Evolutionary conservation across 208 protist genomes (phyloP).

Genomic region (Crithidia expoeki): DNA sequence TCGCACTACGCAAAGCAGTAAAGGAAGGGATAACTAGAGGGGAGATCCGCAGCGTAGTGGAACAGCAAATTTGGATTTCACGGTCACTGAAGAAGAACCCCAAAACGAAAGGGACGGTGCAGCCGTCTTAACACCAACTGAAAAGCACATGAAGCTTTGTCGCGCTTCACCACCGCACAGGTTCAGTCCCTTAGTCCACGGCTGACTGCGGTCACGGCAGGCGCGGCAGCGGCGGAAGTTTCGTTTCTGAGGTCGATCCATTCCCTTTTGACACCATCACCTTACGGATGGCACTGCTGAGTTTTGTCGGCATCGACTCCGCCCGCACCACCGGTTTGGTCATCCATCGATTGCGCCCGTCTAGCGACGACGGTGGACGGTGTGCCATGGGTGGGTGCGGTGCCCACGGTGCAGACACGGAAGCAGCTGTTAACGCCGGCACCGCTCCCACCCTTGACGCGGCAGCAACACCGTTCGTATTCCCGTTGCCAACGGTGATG

Average conservation of each 20-base stretch:
- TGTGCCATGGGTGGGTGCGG: constrained; percentile 21
- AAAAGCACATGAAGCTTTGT: too few species aligned
- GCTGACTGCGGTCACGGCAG: background rate
- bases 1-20: too few species aligned
- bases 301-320: constrained; percentile 15
- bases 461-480: background rate
- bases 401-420: background rate
- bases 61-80: too few species aligned
- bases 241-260: background rate
- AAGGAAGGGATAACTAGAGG: too few species aligned
- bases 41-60: too few species aligned
- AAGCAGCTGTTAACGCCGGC: too few species aligned
- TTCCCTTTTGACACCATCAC: constrained; percentile 2
- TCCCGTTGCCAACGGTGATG: background rate
- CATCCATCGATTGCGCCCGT: background rate
- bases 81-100: too few species aligned
- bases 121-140: too few species aligned
- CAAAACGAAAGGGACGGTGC: too few species aligned
- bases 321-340: constrained; percentile 15
- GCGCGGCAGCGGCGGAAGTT: constrained; percentile 3
- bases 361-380: background rate
- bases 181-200: background rate
- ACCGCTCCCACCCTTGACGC: background rate
- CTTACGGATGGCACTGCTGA: background rate
- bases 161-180: background rate